These are phyloP conservation scores for Quercus suber DNA, from an alignment of 306 rosid species.

Conservation along the genomic window DNA sequence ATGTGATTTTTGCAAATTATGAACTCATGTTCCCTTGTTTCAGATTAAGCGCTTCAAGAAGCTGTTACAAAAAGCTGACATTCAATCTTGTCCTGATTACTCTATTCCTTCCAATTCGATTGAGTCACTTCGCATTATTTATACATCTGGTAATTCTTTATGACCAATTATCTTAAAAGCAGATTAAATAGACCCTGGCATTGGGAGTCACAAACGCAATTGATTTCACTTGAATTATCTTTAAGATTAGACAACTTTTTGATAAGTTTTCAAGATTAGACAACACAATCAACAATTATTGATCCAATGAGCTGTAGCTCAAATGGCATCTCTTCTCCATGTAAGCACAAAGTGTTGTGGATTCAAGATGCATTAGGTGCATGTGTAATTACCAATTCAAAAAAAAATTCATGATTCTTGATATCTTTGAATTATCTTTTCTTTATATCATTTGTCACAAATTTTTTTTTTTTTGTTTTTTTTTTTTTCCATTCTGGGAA, in stretches of 20 bases:
- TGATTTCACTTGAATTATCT: background rate
- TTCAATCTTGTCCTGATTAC: slow-evolving; percentile 48
- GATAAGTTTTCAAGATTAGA: too few species aligned
- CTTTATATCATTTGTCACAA: background rate
- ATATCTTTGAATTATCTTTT: background rate
- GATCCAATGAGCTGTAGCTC: too few species aligned
- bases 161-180: background rate
- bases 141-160: slow-evolving; percentile 60
- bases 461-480: background rate
- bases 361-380: too few species aligned
- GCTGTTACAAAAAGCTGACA: slow-evolving; percentile 77
- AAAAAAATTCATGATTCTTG: background rate
- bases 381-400: too few species aligned
- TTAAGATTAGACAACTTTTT: background rate
- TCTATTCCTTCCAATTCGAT: slow-evolving; percentile 50
- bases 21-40: slow-evolving; percentile 16
- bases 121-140: slow-evolving; percentile 53
- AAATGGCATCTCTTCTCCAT: too few species aligned
- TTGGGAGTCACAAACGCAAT: background rate
- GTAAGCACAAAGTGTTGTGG: too few species aligned
- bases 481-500: background rate
- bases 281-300: too few species aligned
- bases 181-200: background rate
- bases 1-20: slow-evolving; percentile 12
- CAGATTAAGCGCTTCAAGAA: slow-evolving; percentile 81